Conservation (phyloP, 305 asterid species). For the Ilex paraguariensis region DNA sequence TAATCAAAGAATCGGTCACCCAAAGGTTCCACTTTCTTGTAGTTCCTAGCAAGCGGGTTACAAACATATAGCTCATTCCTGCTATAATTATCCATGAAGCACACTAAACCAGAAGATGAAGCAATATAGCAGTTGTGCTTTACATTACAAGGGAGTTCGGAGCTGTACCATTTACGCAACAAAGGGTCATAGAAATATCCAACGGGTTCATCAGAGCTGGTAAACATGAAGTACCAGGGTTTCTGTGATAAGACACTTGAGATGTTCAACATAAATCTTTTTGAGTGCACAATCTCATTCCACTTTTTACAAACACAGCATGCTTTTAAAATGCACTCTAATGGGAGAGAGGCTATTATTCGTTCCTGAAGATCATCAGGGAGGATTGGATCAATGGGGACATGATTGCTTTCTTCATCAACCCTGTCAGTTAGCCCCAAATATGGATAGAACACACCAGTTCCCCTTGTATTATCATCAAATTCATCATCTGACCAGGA, state of each 20-base stretch:
- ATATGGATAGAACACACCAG: neutral
- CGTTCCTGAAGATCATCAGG: slow-evolving; percentile 5
- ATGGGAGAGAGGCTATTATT: slow-evolving; percentile 1
- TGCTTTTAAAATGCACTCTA: slow-evolving; percentile 6
- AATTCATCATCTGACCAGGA: neutral
- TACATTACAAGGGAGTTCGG: slow-evolving; percentile 7
- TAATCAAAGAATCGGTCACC: slow-evolving; percentile 6
- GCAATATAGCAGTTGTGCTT: neutral
- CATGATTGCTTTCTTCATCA: neutral
- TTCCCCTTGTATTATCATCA: neutral
- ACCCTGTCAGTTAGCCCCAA: neutral
- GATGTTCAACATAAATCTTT: neutral
- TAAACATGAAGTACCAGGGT: slow-evolving; percentile 14
- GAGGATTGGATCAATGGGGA: neutral
- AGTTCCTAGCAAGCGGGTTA: slow-evolving; percentile 4
- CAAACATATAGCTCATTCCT: slow-evolving; percentile 4
- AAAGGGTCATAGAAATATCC: slow-evolving; percentile 10
- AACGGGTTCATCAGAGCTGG: neutral
- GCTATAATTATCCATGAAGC: slow-evolving; percentile 7
- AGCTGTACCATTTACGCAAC: neutral
- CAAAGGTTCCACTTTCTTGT: neutral
- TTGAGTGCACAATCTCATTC: slow-evolving; percentile 5
- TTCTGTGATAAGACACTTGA: neutral
- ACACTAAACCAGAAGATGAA: slow-evolving; percentile 10
- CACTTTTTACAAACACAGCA: slow-evolving; percentile 12